Conservation (phyloP, 768 basidiomycete species). For the Chiua virens region DNA sequence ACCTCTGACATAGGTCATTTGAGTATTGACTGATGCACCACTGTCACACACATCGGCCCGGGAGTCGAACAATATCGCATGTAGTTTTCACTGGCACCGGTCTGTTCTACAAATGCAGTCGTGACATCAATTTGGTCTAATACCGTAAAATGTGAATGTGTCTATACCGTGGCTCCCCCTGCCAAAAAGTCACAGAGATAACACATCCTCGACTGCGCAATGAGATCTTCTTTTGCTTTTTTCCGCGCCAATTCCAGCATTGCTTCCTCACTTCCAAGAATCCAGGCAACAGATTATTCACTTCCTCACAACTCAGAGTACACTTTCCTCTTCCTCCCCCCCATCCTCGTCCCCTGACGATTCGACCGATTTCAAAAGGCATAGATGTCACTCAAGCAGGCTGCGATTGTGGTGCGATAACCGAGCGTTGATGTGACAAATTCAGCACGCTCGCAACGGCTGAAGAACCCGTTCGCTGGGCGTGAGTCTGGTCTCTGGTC, state of each 20-base stretch:
- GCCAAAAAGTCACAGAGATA: no score
- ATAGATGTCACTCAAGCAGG: slow-evolving; percentile 27
- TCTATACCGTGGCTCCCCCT: no score
- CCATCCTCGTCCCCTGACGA: no score
- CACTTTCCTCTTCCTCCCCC: neutral
- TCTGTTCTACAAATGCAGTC: no score
- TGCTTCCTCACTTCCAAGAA: slow-evolving; percentile 21
- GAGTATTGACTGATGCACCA: no score
- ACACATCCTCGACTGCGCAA: no score
- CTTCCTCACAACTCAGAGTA: slow-evolving; percentile 23
- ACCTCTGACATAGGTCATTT: no score
- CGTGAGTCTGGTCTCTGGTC: neutral
- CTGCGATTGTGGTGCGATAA: slow-evolving; percentile 18
- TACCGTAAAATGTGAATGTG: no score
- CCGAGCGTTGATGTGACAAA: slow-evolving; percentile 27
- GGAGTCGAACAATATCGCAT: no score
- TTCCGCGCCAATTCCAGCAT: slow-evolving; percentile 4
- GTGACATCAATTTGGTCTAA: no score
- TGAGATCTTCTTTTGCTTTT: neutral
- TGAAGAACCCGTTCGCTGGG: slow-evolving; percentile 9
- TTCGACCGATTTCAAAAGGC: slow-evolving; percentile 4
- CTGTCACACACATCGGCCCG: no score
- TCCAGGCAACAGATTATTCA: slow-evolving; percentile 22
- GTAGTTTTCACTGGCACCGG: no score
- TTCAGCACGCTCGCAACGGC: slow-evolving; percentile 10